A percentile compares a stretch with the other conserved stretches of the same genome.
Conservation (phyloP, 108 stramenopile species). For the Cyclotella baltica region DNA sequence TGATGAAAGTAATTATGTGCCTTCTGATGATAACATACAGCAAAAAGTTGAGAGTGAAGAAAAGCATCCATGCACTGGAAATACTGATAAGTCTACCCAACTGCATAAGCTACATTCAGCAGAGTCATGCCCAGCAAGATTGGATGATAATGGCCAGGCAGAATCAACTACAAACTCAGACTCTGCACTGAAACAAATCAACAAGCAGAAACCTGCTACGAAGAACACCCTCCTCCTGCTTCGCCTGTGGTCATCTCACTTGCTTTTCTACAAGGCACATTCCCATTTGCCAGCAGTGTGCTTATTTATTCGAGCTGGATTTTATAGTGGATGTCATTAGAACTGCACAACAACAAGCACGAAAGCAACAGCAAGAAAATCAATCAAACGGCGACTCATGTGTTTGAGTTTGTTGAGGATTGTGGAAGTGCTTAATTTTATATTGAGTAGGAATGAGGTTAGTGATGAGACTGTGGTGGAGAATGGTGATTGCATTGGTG, state of each 20-base stretch:
- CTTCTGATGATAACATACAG: too few species aligned
- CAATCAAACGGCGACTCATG: constrained; percentile 72
- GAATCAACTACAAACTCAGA: not conserved
- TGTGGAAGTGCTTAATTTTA: constrained; percentile 65
- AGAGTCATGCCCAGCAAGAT: constrained; percentile 14
- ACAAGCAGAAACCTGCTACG: constrained; percentile 6
- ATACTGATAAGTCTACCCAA: not conserved
- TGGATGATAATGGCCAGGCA: not conserved
- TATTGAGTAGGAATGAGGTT: constrained; percentile 39
- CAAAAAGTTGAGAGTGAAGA: not conserved
- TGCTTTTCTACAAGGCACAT: constrained; percentile 60
- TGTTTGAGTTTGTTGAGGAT: constrained; percentile 61
- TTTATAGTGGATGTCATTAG: constrained; percentile 68
- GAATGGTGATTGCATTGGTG: too few species aligned
- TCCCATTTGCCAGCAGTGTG: constrained; percentile 63
- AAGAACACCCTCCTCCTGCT: constrained; percentile 32
- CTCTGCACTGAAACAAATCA: not conserved
- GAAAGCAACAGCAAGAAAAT: too few species aligned
- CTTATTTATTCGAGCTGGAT: constrained; percentile 67
- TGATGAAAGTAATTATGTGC: too few species aligned
- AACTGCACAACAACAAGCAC: constrained; percentile 2
- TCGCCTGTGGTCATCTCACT: constrained; percentile 53
- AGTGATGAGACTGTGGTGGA: not conserved
- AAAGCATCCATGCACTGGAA: not conserved
- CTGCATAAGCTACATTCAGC: not conserved